Conservation (phyloP, 139 green algal species). For the Coccomyxa sp. region DNA sequence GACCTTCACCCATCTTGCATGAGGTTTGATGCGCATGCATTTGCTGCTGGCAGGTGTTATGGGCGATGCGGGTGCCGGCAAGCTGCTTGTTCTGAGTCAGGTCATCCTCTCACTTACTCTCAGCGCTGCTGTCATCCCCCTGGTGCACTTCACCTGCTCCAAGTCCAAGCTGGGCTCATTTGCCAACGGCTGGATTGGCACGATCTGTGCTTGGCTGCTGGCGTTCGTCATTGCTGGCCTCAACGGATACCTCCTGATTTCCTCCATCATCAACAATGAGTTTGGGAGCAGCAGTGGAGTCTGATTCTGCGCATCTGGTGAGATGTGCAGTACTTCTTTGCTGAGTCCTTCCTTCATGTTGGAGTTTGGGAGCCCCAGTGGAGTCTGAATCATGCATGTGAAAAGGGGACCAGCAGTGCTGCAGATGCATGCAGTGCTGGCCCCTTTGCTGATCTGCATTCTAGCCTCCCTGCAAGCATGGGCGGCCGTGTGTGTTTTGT, state of each 20-base stretch:
- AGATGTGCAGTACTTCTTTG: no score
- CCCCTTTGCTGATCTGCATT: no score
- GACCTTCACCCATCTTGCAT: no score
- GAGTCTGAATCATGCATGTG: no score
- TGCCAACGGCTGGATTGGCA: conserved; percentile 29
- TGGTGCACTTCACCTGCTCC: conserved; percentile 61
- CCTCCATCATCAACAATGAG: conserved; percentile 14
- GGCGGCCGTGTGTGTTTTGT: no score
- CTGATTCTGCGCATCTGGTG: neutral
- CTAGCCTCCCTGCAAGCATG: no score
- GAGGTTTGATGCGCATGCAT: no score
- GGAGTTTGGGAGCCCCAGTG: no score
- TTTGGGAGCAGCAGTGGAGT: conserved; percentile 2
- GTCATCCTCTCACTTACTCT: conserved; percentile 64
- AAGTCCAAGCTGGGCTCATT: conserved; percentile 32
- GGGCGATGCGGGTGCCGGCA: conserved; percentile 38
- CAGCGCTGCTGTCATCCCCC: conserved; percentile 52
- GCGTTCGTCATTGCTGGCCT: conserved; percentile 46
- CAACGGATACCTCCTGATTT: conserved; percentile 44
- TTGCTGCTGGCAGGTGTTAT: conserved; percentile 22
- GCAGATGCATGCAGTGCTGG: no score
- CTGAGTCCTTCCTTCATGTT: no score
- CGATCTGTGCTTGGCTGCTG: conserved; percentile 18
- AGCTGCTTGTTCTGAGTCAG: conserved; percentile 44
- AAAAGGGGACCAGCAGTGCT: no score